Conservation (phyloP, 2,329 filamentous ascomycete genomes). For the Bipolaris victoriae region DNA sequence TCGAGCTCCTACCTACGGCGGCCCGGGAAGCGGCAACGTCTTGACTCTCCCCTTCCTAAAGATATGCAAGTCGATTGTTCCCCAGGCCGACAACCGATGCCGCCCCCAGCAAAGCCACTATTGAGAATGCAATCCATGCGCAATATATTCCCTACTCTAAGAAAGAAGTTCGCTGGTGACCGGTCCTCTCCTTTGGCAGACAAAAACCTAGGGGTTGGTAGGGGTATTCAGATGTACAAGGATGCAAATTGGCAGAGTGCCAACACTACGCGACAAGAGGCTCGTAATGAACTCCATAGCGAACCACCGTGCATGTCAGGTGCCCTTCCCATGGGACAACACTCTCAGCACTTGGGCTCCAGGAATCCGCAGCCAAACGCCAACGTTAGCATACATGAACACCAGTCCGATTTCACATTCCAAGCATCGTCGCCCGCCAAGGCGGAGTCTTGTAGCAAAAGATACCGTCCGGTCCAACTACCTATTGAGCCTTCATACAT, state of each 20-base stretch:
- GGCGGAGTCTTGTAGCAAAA: neutral
- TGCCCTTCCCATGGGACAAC: slow-evolving; percentile 27
- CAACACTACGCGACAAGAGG: neutral
- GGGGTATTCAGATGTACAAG: slow-evolving; percentile 24
- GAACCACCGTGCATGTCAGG: slow-evolving; percentile 34
- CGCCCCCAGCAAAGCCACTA: slow-evolving; percentile 43
- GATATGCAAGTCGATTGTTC: slow-evolving; percentile 23
- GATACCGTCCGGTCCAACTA: slow-evolving; percentile 13
- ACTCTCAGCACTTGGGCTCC: neutral
- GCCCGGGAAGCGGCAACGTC: slow-evolving; percentile 41
- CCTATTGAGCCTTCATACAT: slow-evolving; percentile 40
- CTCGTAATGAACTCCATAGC: slow-evolving; percentile 6
- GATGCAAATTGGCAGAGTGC: slow-evolving; percentile 16
- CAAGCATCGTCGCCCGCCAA: slow-evolving; percentile 27
- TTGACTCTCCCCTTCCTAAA: slow-evolving; percentile 36
- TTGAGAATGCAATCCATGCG: slow-evolving; percentile 37
- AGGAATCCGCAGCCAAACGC: slow-evolving; percentile 10
- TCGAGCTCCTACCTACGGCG: slow-evolving; percentile 25
- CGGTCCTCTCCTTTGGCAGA: slow-evolving; percentile 10
- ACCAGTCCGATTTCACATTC: slow-evolving; percentile 26
- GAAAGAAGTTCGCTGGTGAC: slow-evolving; percentile 30
- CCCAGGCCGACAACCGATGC: slow-evolving; percentile 47
- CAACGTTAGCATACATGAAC: slow-evolving; percentile 11
- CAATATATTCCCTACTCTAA: slow-evolving; percentile 31
- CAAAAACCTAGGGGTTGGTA: neutral